Evolutionary conservation across 1,284 basidiomycete genomes (phyloP).

Genomic region (Phlebopus sp.): DNA sequence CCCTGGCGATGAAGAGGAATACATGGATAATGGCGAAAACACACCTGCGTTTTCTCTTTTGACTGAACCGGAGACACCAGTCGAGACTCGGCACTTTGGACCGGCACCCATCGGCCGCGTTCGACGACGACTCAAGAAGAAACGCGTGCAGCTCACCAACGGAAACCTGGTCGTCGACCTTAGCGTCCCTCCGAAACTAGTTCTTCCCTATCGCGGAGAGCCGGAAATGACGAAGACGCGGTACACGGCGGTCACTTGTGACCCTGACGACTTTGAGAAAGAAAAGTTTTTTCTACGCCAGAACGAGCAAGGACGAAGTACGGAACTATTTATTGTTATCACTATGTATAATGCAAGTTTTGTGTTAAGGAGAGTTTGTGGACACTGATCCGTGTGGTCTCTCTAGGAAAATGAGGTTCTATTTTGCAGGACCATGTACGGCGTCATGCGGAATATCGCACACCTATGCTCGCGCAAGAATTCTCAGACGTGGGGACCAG

Average conservation of each 20-base stretch:
- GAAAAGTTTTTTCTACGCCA: constrained; percentile 86
- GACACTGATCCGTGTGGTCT: constrained; percentile 67
- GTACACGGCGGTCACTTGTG: constrained; percentile 88
- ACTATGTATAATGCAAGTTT: constrained; percentile 91
- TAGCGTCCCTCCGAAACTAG: constrained; percentile 80
- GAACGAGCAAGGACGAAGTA: constrained; percentile 75
- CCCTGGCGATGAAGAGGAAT: constrained; percentile 22
- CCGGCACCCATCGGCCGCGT: constrained; percentile 81
- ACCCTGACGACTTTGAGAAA: constrained; percentile 89
- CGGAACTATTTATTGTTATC: constrained; percentile 92
- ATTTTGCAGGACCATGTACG: constrained; percentile 93
- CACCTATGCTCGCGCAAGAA: constrained; percentile 93
- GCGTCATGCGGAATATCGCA: constrained; percentile 90
- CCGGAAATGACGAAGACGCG: constrained; percentile 84
- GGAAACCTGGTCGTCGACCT: constrained; percentile 88
- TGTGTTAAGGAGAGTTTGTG: constrained; percentile 58
- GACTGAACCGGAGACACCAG: constrained; percentile 41
- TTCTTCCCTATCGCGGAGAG: constrained; percentile 78
- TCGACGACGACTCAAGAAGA: constrained; percentile 71
- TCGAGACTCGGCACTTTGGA: constrained; percentile 80
- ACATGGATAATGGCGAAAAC: constrained; percentile 26
- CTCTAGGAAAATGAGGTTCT: constrained; percentile 89
- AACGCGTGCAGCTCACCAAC: constrained; percentile 70
- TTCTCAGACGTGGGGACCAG: constrained; percentile 92
- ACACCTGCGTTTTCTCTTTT: constrained; percentile 42